Conservation (phyloP, 495 filamentous ascomycete genomes). For the Trichoderma gamsii region DNA sequence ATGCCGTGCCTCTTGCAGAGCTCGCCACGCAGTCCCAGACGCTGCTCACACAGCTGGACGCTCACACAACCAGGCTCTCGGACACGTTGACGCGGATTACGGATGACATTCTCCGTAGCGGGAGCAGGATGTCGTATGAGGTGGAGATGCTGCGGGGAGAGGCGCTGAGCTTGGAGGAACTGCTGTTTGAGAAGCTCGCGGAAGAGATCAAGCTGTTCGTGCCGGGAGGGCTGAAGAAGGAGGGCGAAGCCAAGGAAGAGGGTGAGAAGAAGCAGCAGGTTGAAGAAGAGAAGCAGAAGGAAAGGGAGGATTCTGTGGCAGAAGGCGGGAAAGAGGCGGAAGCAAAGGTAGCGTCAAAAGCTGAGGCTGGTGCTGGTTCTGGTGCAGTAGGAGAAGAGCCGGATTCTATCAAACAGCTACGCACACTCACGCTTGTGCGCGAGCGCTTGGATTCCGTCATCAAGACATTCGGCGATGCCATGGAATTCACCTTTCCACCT, state of each 20-base stretch:
- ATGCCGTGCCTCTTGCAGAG: slow-evolving; percentile 48
- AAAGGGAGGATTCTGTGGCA: slow-evolving; percentile 10
- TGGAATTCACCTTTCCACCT: slow-evolving; percentile 86
- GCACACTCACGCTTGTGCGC: slow-evolving; percentile 77
- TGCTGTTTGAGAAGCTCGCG: slow-evolving; percentile 62
- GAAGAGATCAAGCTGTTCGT: slow-evolving; percentile 67
- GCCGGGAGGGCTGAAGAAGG: slow-evolving; percentile 40
- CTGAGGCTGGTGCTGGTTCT: slow-evolving; percentile 17
- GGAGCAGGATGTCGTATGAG: slow-evolving; percentile 83
- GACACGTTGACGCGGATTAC: slow-evolving; percentile 78
- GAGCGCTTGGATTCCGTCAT: slow-evolving; percentile 77
- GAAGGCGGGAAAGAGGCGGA: not conserved
- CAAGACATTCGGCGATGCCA: slow-evolving; percentile 83
- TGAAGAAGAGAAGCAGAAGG: slow-evolving; percentile 17
- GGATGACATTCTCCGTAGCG: slow-evolving; percentile 86
- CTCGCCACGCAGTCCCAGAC: slow-evolving; percentile 77
- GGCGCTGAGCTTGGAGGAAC: slow-evolving; percentile 66
- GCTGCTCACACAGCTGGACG: slow-evolving; percentile 76
- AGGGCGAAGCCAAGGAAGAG: slow-evolving; percentile 12
- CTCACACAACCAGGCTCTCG: slow-evolving; percentile 80
- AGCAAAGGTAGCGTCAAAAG: not conserved
- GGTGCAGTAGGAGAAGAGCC: slow-evolving; percentile 44
- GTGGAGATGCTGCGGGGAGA: slow-evolving; percentile 91
- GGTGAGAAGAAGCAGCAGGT: slow-evolving; percentile 11
- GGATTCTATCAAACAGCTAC: slow-evolving; percentile 64